These are phyloP conservation scores for Neonectria coccinea DNA, from an alignment of 2,329 filamentous ascomycete species.

Conservation along the genomic window DNA sequence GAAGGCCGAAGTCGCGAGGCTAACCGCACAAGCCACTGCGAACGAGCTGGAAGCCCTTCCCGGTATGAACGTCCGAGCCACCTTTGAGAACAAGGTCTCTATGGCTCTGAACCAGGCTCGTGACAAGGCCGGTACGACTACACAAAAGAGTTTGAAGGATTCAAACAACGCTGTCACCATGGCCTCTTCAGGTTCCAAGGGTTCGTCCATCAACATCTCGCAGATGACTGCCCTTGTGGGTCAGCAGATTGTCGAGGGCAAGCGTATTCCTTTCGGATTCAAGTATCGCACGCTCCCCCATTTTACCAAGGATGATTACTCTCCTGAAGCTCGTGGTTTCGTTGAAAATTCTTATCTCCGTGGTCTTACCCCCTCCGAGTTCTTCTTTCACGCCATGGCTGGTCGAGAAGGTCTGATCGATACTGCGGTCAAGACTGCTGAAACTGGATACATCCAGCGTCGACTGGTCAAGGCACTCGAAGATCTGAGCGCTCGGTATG, in stretches of 20 bases:
- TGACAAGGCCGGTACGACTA: slow-evolving; percentile 94
- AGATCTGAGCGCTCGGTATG: slow-evolving; percentile 97
- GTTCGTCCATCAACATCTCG: slow-evolving; percentile 98
- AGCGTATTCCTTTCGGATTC: slow-evolving; percentile 99
- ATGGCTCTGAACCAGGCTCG: slow-evolving; percentile 94
- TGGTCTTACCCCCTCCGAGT: slow-evolving; percentile 93
- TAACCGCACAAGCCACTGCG: slow-evolving; percentile 82
- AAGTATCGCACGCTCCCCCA: slow-evolving; percentile 97
- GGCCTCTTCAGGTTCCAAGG: slow-evolving; percentile 96
- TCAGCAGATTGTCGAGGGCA: slow-evolving; percentile 97
- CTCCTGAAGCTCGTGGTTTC: slow-evolving; percentile 94
- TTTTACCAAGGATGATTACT: slow-evolving; percentile 99
- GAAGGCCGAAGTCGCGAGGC: slow-evolving; percentile 81
- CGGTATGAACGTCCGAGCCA: slow-evolving; percentile 98
- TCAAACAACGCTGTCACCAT: slow-evolving; percentile 97
- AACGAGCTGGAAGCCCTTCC: slow-evolving; percentile 93
- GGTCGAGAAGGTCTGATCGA: slow-evolving; percentile 99
- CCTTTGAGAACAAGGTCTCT: slow-evolving; percentile 97
- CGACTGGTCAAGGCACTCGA: slow-evolving; percentile 98
- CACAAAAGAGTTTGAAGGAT: slow-evolving; percentile 92
- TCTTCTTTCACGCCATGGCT: slow-evolving; percentile 99
- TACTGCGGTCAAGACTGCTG: slow-evolving; percentile 98
- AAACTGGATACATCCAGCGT: slow-evolving; percentile 99
- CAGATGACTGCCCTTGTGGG: slow-evolving; percentile 99
- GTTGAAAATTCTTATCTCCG: slow-evolving; percentile 99